Conservation (phyloP, 345 rosid species). For the Moricandia arvensis region DNA sequence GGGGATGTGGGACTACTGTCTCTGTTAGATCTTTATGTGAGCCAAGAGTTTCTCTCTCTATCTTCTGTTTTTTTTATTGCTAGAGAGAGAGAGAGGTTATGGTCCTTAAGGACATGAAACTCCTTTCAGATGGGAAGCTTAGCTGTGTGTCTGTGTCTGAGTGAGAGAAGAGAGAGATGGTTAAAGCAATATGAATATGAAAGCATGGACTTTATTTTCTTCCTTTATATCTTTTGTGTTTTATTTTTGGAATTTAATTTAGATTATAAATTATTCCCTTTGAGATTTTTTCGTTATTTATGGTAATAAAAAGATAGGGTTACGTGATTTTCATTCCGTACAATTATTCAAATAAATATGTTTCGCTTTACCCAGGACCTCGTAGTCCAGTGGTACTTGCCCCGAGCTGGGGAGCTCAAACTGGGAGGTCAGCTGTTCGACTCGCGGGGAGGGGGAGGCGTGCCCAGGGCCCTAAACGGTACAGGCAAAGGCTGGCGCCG, state of each 20-base stretch:
- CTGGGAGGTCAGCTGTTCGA: too few relatives aligned
- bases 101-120: slow-evolving; percentile 43
- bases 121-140: slow-evolving; percentile 55
- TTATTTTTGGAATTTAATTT: slow-evolving; percentile 35
- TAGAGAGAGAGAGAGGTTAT: slow-evolving; percentile 34
- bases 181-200: slow-evolving; percentile 68
- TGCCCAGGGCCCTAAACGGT: too few relatives aligned
- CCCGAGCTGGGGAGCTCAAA: too few relatives aligned
- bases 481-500: too few relatives aligned
- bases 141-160: slow-evolving; percentile 37
- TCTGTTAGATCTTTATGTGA: slow-evolving; percentile 39
- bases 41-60: slow-evolving; percentile 32
- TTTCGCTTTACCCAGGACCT: too few relatives aligned
- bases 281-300: slow-evolving; percentile 29
- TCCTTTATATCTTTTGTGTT: slow-evolving; percentile 33
- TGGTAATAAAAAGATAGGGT: slow-evolving; percentile 26
- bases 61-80: slow-evolving; percentile 16
- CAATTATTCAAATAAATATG: slow-evolving; percentile 17
- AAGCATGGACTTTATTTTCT: slow-evolving; percentile 40
- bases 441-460: too few relatives aligned
- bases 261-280: slow-evolving; percentile 35
- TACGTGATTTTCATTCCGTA: slow-evolving; percentile 26
- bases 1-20: slow-evolving; percentile 55
- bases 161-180: slow-evolving; percentile 28
- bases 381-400: too few relatives aligned